Percentiles rank a stretch among this genome's conserved stretches.
Conservation (phyloP, 1,284 basidiomycete species). For the Cutaneotrichosporon curvatum region DNA sequence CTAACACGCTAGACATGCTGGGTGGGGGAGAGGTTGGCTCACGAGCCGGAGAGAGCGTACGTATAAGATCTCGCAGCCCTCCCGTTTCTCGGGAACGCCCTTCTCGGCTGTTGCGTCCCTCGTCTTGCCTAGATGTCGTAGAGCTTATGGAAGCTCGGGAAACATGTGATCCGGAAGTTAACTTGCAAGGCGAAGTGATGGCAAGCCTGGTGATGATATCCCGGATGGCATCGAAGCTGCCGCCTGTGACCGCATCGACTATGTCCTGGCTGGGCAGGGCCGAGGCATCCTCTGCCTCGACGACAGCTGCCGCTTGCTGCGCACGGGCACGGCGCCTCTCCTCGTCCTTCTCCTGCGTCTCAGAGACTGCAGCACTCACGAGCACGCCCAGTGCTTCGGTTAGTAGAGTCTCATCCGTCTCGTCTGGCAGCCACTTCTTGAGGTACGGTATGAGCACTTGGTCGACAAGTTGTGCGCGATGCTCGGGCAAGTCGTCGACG, state of each 20-base stretch:
- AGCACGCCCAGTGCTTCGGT: conserved; percentile 38
- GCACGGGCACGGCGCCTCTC: conserved; percentile 27
- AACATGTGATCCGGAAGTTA: too few species aligned
- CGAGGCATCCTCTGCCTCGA: conserved; percentile 32
- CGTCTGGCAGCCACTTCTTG: conserved; percentile 40
- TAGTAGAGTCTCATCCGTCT: conserved; percentile 41
- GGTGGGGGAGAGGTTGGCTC: not conserved
- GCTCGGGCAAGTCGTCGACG: conserved; percentile 43
- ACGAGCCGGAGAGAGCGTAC: conserved; percentile 26
- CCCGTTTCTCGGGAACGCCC: conserved; percentile 7
- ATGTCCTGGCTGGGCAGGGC: conserved; percentile 24
- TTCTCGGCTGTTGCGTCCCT: not conserved
- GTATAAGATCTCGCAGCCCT: conserved; percentile 30
- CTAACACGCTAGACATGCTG: conserved; percentile 2
- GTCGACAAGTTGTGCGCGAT: conserved; percentile 42
- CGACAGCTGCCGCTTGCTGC: conserved; percentile 15
- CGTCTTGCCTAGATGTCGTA: not conserved
- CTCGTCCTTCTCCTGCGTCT: conserved; percentile 45
- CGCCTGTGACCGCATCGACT: conserved; percentile 25
- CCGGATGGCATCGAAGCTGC: conserved; percentile 42
- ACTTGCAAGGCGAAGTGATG: conserved; percentile 29
- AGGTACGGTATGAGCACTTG: conserved; percentile 47
- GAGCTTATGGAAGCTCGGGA: not conserved
- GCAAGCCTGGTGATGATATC: conserved; percentile 39
- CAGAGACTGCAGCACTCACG: conserved; percentile 42